A percentile compares a stretch with the other conserved stretches of the same genome.
phyloP scores from a whole-genome alignment of 2,329 filamentous ascomycete species.

The Fusarium nisikadoi region DNA sequence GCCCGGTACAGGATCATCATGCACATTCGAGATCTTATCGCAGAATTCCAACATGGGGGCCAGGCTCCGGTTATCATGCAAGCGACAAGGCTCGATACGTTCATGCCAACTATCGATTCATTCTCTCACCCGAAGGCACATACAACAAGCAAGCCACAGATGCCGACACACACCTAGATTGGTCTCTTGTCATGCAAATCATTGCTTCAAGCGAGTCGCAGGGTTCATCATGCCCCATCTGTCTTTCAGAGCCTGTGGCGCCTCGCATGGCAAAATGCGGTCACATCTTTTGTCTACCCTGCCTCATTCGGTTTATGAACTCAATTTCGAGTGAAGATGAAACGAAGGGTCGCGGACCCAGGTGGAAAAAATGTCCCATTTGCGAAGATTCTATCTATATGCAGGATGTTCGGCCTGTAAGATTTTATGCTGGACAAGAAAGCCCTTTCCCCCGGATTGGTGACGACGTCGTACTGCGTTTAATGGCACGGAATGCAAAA shows the following conservation, averaged over 20 bases:
- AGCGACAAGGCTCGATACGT: slow-evolving; percentile 90
- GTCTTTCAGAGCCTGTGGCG: slow-evolving; percentile 89
- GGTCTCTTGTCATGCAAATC: slow-evolving; percentile 90
- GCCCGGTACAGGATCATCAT: slow-evolving; percentile 70
- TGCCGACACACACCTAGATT: slow-evolving; percentile 89
- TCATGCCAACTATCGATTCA: slow-evolving; percentile 97
- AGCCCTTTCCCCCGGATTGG: slow-evolving; percentile 82
- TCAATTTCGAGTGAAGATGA: slow-evolving; percentile 79
- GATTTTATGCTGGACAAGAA: slow-evolving; percentile 92
- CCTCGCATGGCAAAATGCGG: slow-evolving; percentile 97
- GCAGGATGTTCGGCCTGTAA: slow-evolving; percentile 87
- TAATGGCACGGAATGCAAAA: slow-evolving; percentile 82
- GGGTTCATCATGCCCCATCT: slow-evolving; percentile 90
- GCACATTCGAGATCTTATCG: slow-evolving; percentile 68
- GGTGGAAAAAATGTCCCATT: slow-evolving; percentile 96
- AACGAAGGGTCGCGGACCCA: slow-evolving; percentile 72
- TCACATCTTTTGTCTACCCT: slow-evolving; percentile 95
- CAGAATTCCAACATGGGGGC: slow-evolving; percentile 81
- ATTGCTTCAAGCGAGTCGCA: slow-evolving; percentile 92
- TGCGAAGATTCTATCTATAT: slow-evolving; percentile 94
- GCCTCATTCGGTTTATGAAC: slow-evolving; percentile 95
- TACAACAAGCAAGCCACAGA: slow-evolving; percentile 86
- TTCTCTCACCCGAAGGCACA: slow-evolving; percentile 83
- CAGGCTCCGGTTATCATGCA: slow-evolving; percentile 89
- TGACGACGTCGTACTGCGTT: slow-evolving; percentile 86